Base-by-base conservation (phyloP, 106 monocot species). In the Alisma plantagoaquatica region DNA sequence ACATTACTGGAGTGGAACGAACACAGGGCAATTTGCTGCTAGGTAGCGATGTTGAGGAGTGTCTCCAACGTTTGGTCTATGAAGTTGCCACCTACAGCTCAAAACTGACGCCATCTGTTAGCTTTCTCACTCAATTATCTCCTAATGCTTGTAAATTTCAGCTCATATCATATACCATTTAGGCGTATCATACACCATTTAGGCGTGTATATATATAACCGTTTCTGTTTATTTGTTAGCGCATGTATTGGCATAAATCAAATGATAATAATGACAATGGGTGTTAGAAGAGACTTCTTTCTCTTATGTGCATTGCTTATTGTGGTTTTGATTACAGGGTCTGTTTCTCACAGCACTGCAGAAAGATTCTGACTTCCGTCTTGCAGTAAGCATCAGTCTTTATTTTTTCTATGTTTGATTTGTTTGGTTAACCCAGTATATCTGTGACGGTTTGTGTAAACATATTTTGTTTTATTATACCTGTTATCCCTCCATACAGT, bases 91-190 rank as follows among this genome's bases (percentile, higher is more conserved):
- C 84, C 41, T 71, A 74, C 29, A 89, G 72, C 54, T 48, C 78
- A 28, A 96, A 89, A 63, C 43, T 84, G 52, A 76, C 75, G 23
- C 89, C 81, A 38, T 96, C 84, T 49, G 89, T 96, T 41, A 82
- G 84, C 83, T 52, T 10, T 56, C 59, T 20, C 14, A 6, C 35
- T 14, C 47, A 32, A n/a, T 27, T 64, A 2, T 24, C 41, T 47
- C 33, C 23, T 27, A 23, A 15, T 21, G 23, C 6, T 7, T 38
- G 35, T 7, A 7, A 38, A 7, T 38, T n/a, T n/a, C n/a, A n/a
- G n/a, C n/a, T n/a, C n/a, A n/a, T n/a, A n/a, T n/a, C n/a, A n/a
- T n/a, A n/a, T n/a, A n/a, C n/a, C n/a, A n/a, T n/a, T n/a, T n/a
- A n/a, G n/a, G n/a, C n/a, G n/a, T n/a, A n/a, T n/a, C n/a, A n/a